phyloP scores from a whole-genome alignment of 2,329 filamentous ascomycete species.

The Basipetospora sp. region DNA sequence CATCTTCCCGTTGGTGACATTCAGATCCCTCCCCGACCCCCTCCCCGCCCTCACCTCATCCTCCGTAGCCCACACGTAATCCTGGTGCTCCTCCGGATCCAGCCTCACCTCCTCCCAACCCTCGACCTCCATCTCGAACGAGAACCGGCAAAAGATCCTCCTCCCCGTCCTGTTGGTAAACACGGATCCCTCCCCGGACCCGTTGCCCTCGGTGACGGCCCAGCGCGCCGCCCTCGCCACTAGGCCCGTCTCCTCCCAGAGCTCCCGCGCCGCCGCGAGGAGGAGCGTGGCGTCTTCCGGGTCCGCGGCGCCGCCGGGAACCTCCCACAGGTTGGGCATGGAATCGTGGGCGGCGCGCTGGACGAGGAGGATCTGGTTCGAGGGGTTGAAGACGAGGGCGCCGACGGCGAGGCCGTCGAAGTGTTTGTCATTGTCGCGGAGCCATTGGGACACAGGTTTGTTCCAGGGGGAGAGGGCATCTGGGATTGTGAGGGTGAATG shows the following conservation, averaged over 20 bases:
- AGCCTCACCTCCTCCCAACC: conserved; percentile 15
- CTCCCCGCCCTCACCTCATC: conserved; percentile 19
- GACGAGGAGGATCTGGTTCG: conserved; percentile 26
- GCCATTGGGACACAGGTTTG: conserved; percentile 9
- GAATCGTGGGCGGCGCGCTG: conserved; percentile 30
- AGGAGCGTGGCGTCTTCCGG: conserved; percentile 26
- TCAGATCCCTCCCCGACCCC: conserved; percentile 16
- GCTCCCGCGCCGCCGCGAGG: conserved; percentile 29
- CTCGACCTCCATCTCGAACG: conserved; percentile 20
- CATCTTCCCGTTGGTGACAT: conserved; percentile 17
- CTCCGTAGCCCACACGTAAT: conserved; percentile 24
- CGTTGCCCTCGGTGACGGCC: conserved; percentile 11
- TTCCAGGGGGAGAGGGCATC: conserved; percentile 10
- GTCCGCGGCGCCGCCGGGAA: conserved; percentile 34
- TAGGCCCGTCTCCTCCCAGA: conserved; percentile 33
- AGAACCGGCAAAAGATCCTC: conserved; percentile 17
- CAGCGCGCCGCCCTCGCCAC: conserved; percentile 15
- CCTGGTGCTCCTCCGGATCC: conserved; percentile 27
- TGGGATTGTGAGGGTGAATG: conserved; percentile 9
- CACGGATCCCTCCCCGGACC: conserved; percentile 9
- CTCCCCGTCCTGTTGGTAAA: conserved; percentile 22
- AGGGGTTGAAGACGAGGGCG: conserved; percentile 21
- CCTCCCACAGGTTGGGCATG: conserved; percentile 32
- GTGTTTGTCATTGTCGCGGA: conserved; percentile 7
- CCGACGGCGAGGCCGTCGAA: conserved; percentile 16